Base-by-base conservation (phyloP, 306 rosid genomes). In the Sicyos baderoa region DNA sequence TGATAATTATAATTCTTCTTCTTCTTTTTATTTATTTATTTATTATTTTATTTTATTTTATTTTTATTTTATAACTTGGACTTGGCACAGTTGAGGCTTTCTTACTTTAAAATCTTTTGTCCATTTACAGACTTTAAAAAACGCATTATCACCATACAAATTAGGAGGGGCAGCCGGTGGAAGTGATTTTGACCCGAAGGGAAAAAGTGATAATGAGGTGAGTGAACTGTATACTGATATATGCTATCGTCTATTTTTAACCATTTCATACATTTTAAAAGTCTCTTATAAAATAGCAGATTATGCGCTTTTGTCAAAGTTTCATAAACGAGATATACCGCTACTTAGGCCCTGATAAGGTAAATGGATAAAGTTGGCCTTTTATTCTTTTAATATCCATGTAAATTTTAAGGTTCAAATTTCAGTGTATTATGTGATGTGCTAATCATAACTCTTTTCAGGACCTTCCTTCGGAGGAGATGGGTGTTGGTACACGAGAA, bases 81-180 rank as follows among this genome's bases (percentile, higher is more conserved):
- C n/a, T 63, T 19, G 17, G 29, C 69, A 62, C 50, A 17, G 9
- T 40, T 11, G 52, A 40, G 51, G 19, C 16, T 56, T 63, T 62
- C 68, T 18, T 5, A 63, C 32, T 40, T 40, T 40, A 40, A 63
- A 63, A 17, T 45, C 44, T 67, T 48, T n/a, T 50, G 54, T 54
- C 19, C 13, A 11, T 44, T 19, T n/a, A 61, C 86, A 93, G 98
- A 89, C 98, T 75, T 86, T 93, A 77, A 89, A 88, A 76, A 93
- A 93, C 84, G 98, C 98, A 51, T 73, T 93, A 68, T 93, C 98
- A 32, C 98, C 98, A 1, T 93, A 89, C 72, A 93, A 93, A 84
- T 78, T 93, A 81, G 98, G 98, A 81, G 98, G 98, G 74, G 98
- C 98, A 68, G 91, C 97, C n/a, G 98, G 98, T 65, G 98, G 98